phyloP scores from a whole-genome alignment of 1,284 basidiomycete genomes.

The Neonothopanus nambi region DNA sequence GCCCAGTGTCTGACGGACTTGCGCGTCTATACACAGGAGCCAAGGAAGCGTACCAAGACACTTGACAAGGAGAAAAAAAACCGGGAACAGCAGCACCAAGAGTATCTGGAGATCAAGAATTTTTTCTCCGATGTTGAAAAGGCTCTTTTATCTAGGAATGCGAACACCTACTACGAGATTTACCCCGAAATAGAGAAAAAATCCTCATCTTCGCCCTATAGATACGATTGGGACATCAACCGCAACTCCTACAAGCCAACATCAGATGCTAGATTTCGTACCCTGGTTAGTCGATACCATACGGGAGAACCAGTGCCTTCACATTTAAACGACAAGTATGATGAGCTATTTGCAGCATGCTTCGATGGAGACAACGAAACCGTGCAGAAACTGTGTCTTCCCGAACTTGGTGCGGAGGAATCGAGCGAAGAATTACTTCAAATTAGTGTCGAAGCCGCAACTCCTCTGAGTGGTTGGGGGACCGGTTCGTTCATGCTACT shows the following conservation, averaged over 20 bases:
- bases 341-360: conserved; percentile 13
- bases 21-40: neutral
- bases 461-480: conserved; percentile 18
- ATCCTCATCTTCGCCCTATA: no score
- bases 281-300: neutral
- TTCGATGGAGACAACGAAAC: conserved; percentile 11
- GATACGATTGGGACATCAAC: no score
- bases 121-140: conserved; percentile 38
- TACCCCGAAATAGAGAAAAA: conserved; percentile 29
- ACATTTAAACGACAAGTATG: conserved; percentile 8
- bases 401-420: neutral
- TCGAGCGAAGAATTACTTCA: neutral
- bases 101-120: conserved; percentile 22
- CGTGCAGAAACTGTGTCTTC: conserved; percentile 12
- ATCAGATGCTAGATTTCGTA: neutral
- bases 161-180: conserved; percentile 45
- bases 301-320: neutral
- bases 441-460: conserved; percentile 37
- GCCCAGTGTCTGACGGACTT: neutral
- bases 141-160: conserved; percentile 36
- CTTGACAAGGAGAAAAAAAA: neutral
- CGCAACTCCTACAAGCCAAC: neutral
- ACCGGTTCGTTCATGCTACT: conserved; percentile 20
- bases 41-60: neutral
- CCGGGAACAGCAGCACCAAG: conserved; percentile 17